phyloP scores from a whole-genome alignment of 805 yeast species.

The Myxozyma monticola region DNA sequence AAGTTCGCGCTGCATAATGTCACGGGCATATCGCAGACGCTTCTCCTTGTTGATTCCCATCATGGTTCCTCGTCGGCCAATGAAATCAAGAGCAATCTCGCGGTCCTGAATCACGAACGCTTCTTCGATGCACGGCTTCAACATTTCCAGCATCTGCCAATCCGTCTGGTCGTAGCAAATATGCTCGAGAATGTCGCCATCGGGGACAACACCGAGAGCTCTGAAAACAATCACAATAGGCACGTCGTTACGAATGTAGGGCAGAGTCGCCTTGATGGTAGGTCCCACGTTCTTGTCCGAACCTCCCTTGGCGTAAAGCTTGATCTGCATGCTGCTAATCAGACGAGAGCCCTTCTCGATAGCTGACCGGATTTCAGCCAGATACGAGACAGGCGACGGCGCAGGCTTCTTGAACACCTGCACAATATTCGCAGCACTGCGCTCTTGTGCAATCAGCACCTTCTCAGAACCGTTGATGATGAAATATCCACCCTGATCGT shows the following conservation, averaged over 20 bases:
- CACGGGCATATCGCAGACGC: conserved; percentile 97
- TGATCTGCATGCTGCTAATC: conserved; percentile 90
- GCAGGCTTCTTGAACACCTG: conserved; percentile 98
- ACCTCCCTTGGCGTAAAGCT: conserved; percentile 80
- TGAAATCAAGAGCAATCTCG: conserved; percentile 95
- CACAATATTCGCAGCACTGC: conserved; percentile 97
- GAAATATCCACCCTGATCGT: conserved; percentile 99
- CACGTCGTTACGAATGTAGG: conserved; percentile 93
- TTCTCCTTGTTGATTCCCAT: conserved; percentile 94
- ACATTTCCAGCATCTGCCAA: conserved; percentile 99
- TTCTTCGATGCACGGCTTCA: conserved; percentile 98
- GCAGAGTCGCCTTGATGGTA: conserved; percentile 92
- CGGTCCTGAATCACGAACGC: conserved; percentile 98
- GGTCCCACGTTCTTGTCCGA: conserved; percentile 64
- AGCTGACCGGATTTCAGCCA: conserved; percentile 96
- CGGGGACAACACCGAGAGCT: conserved; percentile 98
- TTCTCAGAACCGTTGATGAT: conserved; percentile 98
- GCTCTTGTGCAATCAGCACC: conserved; percentile 96
- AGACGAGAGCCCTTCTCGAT: conserved; percentile 95
- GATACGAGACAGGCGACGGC: conserved; percentile 91
- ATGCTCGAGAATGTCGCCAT: conserved; percentile 97
- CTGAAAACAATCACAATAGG: conserved; percentile 97
- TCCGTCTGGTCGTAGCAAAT: conserved; percentile 96
- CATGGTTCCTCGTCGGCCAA: conserved; percentile 98
- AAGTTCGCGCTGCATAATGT: conserved; percentile 92